Evolutionary conservation across 768 basidiomycete genomes (phyloP), one percentile per base, ranked within the genome.

Genomic region (Stropharia rugosoannulata): DNA sequence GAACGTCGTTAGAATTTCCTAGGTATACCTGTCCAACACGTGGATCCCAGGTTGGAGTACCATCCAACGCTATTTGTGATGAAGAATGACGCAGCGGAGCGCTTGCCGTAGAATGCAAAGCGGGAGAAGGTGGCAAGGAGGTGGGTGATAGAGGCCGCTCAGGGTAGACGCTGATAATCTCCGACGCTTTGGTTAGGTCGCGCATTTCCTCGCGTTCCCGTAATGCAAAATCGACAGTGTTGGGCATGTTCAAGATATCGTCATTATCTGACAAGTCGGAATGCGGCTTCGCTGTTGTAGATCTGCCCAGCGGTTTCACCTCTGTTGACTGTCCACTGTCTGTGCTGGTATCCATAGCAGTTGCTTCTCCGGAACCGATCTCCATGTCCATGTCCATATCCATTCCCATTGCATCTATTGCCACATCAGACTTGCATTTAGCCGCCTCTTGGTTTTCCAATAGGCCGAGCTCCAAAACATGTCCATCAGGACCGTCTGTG

Each of bases 191-290:
- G 0, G 94, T 96, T 52, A 95, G 74, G 65, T 90, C 89, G 11
- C 89, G 77, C 91, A 95, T 95, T 75, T 95, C 94, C 58, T 92
- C 90, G 70, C 84, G 84, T 73, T 96, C 93, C 35, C 91, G 79
- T 64, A 85, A 81, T 12, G 90, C 85, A 69, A 95, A 93, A 67
- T 92, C 83, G 66, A 93, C 81, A 29, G 87, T 89, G 66, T 89
- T 89, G 4, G 75, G 74, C 12, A 64, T 62, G 36, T 56, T 42
- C n/a, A 60, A 45, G 36, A 61, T 42, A 8, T 57, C 46, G 40
- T 62, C 59, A 39, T 59, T 60, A 13, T 54, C 57, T 19, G 51
- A 42, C 29, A 32, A 32, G 29, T 32, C 29, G 9, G 29, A 32
- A 4, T 32, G 29, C 5, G 29, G 9, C 29, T 32, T 32, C 29